These are phyloP conservation scores for Stemphylium lycopersici DNA, from an alignment of 2,329 filamentous ascomycete species.

Conservation along the genomic window DNA sequence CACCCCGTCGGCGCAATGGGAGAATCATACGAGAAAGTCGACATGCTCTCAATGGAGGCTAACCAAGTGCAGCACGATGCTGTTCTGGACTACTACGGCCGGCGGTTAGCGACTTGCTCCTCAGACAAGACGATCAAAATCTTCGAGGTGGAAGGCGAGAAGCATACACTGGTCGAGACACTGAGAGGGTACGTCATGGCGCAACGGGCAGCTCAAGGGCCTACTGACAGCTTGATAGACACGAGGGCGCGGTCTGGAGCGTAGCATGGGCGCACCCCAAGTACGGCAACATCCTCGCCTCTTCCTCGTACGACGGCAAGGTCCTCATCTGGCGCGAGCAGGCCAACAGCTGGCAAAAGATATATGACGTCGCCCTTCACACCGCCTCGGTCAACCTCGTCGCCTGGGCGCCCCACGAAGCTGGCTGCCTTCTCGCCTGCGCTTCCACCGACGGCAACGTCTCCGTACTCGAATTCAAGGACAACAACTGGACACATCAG, in stretches of 20 bases:
- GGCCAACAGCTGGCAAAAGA: conserved; percentile 66
- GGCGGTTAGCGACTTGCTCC: conserved; percentile 93
- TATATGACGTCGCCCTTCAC: conserved; percentile 92
- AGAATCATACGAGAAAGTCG: conserved; percentile 8
- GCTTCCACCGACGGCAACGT: conserved; percentile 94
- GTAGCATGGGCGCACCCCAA: conserved; percentile 96
- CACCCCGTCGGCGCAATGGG: conserved; percentile 17
- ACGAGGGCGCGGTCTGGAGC: conserved; percentile 97
- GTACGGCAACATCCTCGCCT: conserved; percentile 96
- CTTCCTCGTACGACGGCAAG: conserved; percentile 94
- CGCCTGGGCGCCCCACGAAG: conserved; percentile 96
- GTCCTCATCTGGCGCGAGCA: conserved; percentile 98
- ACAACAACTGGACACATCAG: conserved; percentile 88
- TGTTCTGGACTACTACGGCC: conserved; percentile 97
- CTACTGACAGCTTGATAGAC: conserved; percentile 60
- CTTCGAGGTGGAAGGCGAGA: conserved; percentile 94
- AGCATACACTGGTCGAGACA: conserved; percentile 88
- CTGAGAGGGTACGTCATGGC: conserved; percentile 78
- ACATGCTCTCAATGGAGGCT: conserved; percentile 41
- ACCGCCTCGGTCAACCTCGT: conserved; percentile 97
- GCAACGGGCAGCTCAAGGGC: not conserved
- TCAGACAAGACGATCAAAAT: conserved; percentile 99
- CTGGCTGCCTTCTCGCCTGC: conserved; percentile 91
- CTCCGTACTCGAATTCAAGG: conserved; percentile 93
- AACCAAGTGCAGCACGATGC: conserved; percentile 79